Evolutionary conservation across 2,329 filamentous ascomycete genomes (phyloP).

Genomic region (Aspergillus arachidicola): DNA sequence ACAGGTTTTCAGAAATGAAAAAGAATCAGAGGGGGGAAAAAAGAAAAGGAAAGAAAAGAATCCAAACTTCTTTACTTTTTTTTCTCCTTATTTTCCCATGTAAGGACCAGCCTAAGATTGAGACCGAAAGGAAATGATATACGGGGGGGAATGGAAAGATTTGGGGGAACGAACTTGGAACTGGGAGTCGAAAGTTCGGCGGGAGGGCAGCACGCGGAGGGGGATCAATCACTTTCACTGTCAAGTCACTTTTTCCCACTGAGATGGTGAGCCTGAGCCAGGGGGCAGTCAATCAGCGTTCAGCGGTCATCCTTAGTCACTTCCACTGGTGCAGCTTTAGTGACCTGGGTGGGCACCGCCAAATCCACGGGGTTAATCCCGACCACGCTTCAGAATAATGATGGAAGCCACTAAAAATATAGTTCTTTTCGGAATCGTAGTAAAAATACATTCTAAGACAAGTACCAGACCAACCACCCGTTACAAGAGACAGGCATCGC

Average conservation of each 20-base stretch:
- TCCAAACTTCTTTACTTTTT: neutral
- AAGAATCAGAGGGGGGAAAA: neutral
- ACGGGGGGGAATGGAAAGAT: conserved; percentile 3
- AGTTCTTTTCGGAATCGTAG: neutral
- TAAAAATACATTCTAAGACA: neutral
- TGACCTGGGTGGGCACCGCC: neutral
- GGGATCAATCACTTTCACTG: conserved; percentile 1
- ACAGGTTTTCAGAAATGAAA: neutral
- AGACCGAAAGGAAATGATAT: conserved; percentile 14
- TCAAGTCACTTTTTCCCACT: neutral
- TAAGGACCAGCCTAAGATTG: conserved; percentile 25
- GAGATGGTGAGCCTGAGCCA: conserved; percentile 9
- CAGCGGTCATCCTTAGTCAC: conserved; percentile 1
- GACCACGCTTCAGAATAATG: neutral
- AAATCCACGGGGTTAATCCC: neutral
- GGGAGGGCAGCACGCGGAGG: conserved; percentile 7
- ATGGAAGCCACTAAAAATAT: neutral
- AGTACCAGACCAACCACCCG: neutral
- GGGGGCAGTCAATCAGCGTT: conserved; percentile 8
- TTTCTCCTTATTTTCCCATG: conserved; percentile 13
- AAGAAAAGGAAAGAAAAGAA: neutral
- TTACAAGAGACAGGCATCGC: neutral
- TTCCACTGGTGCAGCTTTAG: neutral
- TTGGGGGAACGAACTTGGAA: neutral
- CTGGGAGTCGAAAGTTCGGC: neutral